Evolutionary conservation across 768 basidiomycete species (phyloP), one percentile per base, ranked within the genome.

Genomic region (Serendipita indica): DNA sequence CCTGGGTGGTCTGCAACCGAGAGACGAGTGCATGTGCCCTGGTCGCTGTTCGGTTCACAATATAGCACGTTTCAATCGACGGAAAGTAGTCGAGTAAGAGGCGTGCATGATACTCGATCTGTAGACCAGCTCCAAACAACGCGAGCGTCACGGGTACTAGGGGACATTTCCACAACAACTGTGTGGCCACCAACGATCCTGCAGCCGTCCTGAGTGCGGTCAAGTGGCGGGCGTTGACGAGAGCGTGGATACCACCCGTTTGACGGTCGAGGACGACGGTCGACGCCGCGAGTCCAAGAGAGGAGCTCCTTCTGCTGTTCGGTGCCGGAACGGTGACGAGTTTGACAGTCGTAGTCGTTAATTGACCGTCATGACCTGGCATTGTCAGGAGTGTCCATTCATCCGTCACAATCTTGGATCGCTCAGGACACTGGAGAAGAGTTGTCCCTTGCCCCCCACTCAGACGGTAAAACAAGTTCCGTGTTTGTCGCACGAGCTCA

Each of bases 131-230:
- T 84, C 69, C 0, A 86, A 89, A 30, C 83, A 86, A 87, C 10
- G 6, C 30, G 27, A 33, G 39, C 22, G 20, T 25, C 14, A 46
- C 60, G 57, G 22, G 59, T 58, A n/a, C 33, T 33, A 34, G 22
- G 43, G 25, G 39, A n/a, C 2, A 13, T 41, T 16, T 22, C 0
- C 3, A 49, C n/a, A 43, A 37, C 18, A 28, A 22, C 6, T 32
- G 39, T 33, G n/a, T 22, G 25, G 45, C 12, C 4, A 58, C 30
- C 3, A 18, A 67, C 72, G 60, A 65, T 84, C 89, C 86, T 62
- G 86, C 86, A 56, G 89, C 89, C 59, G 86, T 94, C 39, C 91
- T 70, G 30, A 90, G 69, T 3, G 89, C 85, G 1, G 91, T 93
- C 64, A 93, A 70, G 35, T 74, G 75, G 28, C 82, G 72, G 1